Base-by-base conservation (phyloP, 306 rosid species). In the Medicago arabica region DNA sequence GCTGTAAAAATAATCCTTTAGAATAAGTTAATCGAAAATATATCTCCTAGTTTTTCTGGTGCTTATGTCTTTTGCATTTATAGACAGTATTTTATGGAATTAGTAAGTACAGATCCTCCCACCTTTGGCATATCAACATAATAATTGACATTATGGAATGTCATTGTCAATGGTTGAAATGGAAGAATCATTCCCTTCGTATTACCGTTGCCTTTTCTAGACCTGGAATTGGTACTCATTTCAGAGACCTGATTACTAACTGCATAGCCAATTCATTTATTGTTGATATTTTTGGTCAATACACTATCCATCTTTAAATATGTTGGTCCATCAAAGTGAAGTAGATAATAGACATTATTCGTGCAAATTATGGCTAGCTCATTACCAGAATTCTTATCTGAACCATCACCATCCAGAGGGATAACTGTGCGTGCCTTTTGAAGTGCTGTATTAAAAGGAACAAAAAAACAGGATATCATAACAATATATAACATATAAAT, bases 181-280 rank as follows among this genome's bases (percentile, higher is more conserved):
- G 98, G 96, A 87, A 93, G 96, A 83, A 89, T 93, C 98, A 93
- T 93, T 85, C 98, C 98, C 85, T 89, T 91, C 51, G 16, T 72
- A 47, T 44, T 69, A 43, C 46, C 71, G 49, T 67, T 78, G 18
- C 66, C 79, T 69, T 51, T 70, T 18, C 74, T 28, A 55, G 85
- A 75, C 71, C 38, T 57, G 44, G 78, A 19, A 8, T 14, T 62
- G 64, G 66, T 18, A 15, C 41, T 61, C 67, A 68, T 3, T 46
- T 84, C 65, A 17, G 67, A 3, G 39, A 16, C 82, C 14, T 59
- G 78, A 51, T 40, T 31, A 14, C 44, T 49, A 34, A 5, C 96
- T 85, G 89, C 77, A 81, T 38, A 75, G 77, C 72, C 80, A 82
- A 47, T 67, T 66, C 13, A 69, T 19, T 41, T 16, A 55, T 59